phyloP scores from a whole-genome alignment of 345 rosid genomes.

The Salix brachista region DNA sequence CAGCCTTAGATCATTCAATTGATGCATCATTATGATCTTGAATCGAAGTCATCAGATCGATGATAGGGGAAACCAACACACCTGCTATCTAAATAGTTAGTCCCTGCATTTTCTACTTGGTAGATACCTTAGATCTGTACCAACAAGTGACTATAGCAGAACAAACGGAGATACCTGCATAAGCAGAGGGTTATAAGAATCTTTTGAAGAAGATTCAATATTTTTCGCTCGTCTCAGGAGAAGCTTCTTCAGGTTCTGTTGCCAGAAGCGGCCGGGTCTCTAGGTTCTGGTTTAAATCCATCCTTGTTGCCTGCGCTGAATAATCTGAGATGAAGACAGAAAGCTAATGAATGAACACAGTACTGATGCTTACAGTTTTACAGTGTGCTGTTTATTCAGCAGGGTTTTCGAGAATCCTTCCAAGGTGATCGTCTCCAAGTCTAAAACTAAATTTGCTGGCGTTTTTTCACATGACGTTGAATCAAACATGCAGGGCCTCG shows the following conservation, averaged over 20 bases:
- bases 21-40: background rate
- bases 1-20: background rate
- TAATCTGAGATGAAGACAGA: conserved; percentile 20
- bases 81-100: background rate
- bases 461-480: too few species aligned
- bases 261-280: conserved; percentile 86
- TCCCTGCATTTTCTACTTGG: background rate
- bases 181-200: conserved; percentile 76
- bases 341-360: background rate
- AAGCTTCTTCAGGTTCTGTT: conserved; percentile 50
- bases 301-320: conserved; percentile 84
- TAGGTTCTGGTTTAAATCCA: conserved; percentile 86
- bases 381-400: too few species aligned
- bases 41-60: background rate
- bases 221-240: conserved; percentile 46
- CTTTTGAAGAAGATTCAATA: conserved; percentile 40
- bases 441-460: too few species aligned
- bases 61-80: background rate
- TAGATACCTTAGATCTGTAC: background rate
- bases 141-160: background rate
- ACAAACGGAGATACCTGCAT: conserved; percentile 55
- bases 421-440: too few species aligned
- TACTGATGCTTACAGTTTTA: background rate
- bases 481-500: background rate
- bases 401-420: too few species aligned